Evolutionary conservation across 768 basidiomycete species (phyloP), one percentile per base, ranked within the genome.

Genomic region (Naganishia antarctica): DNA sequence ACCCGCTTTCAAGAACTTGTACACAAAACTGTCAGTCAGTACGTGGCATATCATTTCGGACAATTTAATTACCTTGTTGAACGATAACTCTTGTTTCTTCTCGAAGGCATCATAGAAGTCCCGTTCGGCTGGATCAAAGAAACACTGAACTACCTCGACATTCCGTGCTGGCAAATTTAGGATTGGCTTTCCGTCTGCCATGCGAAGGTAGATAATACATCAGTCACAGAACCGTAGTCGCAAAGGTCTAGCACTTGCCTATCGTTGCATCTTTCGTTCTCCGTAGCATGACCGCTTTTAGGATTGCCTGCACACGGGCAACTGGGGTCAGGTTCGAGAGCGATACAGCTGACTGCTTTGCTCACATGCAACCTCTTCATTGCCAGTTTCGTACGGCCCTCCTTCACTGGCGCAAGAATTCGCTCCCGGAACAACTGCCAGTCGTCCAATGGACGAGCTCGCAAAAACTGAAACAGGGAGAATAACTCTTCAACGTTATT

Each of bases 401-500:
- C 80, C 75, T 89, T 91, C 51, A 96, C 84, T 0, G 91, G 91
- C 66, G 86, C 83, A 0, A 84, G 83, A 50, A 99, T 90, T 50
- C 86, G 83, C 12, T 80, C 80, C 58, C 88, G 88, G 81, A 97
- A 99, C 3, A 81, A 83, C 4, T 83, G 75, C 86, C 86, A 90
- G 40, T 89, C 83, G 64, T 87, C 86, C 31, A 93, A 80, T 0
- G 92, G 94, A 68, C 84, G 85, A 2, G 70, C 81, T 4, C 87
- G 86, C 28, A 98, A 79, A 78, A 98, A 99, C 65, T 89, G 87
- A 70, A 98, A 82, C 34, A 98, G 81, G 3, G 91, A 88, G 73
- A 84, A 96, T 6, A 99, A 79, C 70, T 99, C 96, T 49, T 87
- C 85, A 18, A 97, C 87, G 51, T 81, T 87, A 79, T 99, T 98